These are phyloP conservation scores for Ceratocystis colombiana DNA, from an alignment of 2,329 filamentous ascomycete genomes.

Conservation along the genomic window DNA sequence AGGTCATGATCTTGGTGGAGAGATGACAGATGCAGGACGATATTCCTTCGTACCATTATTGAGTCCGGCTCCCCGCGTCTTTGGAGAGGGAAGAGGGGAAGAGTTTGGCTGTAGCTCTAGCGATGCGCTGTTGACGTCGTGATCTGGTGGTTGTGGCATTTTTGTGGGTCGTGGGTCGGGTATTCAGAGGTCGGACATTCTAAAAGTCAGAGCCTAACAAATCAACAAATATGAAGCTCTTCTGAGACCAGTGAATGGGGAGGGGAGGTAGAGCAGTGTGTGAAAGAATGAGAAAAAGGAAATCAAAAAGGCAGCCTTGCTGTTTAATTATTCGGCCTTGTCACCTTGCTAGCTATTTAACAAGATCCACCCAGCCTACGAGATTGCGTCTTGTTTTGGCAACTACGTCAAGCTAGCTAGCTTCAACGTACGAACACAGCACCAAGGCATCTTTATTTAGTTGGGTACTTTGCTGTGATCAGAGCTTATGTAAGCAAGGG, in stretches of 20 bases:
- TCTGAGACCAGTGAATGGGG: too few relatives aligned
- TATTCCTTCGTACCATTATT: background rate
- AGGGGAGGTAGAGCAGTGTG: background rate
- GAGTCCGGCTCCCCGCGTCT: background rate
- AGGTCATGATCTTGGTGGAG: too few relatives aligned
- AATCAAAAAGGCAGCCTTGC: background rate
- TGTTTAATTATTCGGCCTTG: background rate
- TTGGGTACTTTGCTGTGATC: background rate
- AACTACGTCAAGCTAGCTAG: slow-evolving; percentile 4
- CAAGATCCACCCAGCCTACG: slow-evolving; percentile 1
- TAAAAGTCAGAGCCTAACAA: background rate
- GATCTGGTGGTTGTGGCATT: slow-evolving; percentile 9
- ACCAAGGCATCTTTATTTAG: too few relatives aligned
- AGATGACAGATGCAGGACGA: too few relatives aligned
- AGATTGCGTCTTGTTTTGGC: background rate
- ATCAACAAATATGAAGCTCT: too few relatives aligned
- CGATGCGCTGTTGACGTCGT: background rate
- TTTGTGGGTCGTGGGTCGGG: background rate
- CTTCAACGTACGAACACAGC: too few relatives aligned
- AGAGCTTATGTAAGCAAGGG: slow-evolving; percentile 3
- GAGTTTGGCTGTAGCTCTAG: background rate
- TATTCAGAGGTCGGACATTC: background rate
- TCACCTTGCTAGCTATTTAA: background rate
- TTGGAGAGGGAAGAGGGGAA: background rate
- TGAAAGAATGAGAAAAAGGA: background rate